These are phyloP conservation scores for Suhomyces emberorum DNA, from an alignment of 805 yeast species.

Conservation along the genomic window DNA sequence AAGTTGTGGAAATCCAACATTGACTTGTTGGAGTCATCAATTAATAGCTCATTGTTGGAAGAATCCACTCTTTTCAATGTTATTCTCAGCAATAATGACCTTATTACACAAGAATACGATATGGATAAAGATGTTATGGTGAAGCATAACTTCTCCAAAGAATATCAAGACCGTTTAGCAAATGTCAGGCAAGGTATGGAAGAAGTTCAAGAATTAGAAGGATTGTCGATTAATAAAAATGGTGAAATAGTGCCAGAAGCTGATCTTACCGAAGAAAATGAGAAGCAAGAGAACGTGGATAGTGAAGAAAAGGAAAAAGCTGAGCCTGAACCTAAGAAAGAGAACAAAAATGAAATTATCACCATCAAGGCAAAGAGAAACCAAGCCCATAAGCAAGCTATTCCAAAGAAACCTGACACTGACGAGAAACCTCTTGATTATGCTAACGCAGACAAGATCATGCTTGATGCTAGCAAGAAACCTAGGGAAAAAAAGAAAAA, in stretches of 20 bases:
- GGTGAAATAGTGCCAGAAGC: slow-evolving; percentile 8
- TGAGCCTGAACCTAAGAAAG: slow-evolving; percentile 4
- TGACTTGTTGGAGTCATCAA: slow-evolving; percentile 8
- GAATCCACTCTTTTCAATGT: slow-evolving; percentile 16
- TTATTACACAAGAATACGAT: background rate
- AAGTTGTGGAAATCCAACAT: slow-evolving; percentile 10
- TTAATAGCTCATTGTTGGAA: slow-evolving; percentile 3
- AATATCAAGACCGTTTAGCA: slow-evolving; percentile 12
- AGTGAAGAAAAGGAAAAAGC: background rate
- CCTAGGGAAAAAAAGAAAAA: slow-evolving; percentile 21
- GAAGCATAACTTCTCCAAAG: slow-evolving; percentile 18
- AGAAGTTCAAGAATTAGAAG: slow-evolving; percentile 7
- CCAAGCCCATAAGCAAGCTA: slow-evolving; percentile 5
- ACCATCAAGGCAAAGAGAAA: slow-evolving; percentile 29
- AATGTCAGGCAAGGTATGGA: slow-evolving; percentile 11
- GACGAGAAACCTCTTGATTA: slow-evolving; percentile 41
- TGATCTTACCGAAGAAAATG: slow-evolving; percentile 5
- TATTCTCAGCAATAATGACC: slow-evolving; percentile 5
- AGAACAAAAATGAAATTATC: slow-evolving; percentile 36
- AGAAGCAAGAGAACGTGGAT: slow-evolving; percentile 2
- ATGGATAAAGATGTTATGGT: slow-evolving; percentile 9
- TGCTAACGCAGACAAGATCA: slow-evolving; percentile 39
- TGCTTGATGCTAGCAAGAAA: slow-evolving; percentile 19
- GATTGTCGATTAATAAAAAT: too few relatives aligned
- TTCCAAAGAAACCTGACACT: slow-evolving; percentile 8